Base-by-base conservation (phyloP, 192 early-diverging fungal species). In the Mortierella hygrophila region DNA sequence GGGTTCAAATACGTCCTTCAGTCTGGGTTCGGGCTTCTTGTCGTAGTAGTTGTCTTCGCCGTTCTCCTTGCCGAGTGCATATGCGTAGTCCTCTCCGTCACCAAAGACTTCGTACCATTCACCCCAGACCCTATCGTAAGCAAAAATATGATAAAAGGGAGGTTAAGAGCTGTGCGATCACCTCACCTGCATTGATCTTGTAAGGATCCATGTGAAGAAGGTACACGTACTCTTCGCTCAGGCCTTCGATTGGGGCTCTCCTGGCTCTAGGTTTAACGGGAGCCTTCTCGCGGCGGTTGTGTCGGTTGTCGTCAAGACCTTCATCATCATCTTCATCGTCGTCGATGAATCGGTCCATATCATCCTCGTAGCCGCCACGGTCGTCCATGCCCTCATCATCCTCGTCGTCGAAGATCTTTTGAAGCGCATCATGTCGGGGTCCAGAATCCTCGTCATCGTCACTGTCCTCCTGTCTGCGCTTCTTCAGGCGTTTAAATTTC, bases 41-140 rank as follows among this genome's bases (percentile, higher is more conserved):
- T 89, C 79, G 54, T 87, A 75, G 46, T 89, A 84, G 29, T 69
- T 74, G 37, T 89, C 83, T n/a, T 76, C 77, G 46, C 42, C 87
- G 63, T 80, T 88, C 70, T 80, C 83, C 75, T 76, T 87, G 72
- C 78, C 75, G 13, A 83, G 72, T 23, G 95, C 95, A 78, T 92
- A 95, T 21, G 91, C 94, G 79, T 99, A 99, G 52, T 99, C 97
- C n/a, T 89, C 92, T 80, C 96, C 97, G 75, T 95, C 95, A 40
- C 97, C 98, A 90, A 99, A 98, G n/a, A 98, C 94, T 74, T 97
- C 95, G 68, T 95, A 93, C 82, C 96, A 93, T 78, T 98, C 95
- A 60, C 91, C 88, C 92, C 94, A 93, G 41, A 93, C 91, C 44
- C 92, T 93, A 85, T 70, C 44, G 15, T 42, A 7, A 69, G 37